Evolutionary conservation across 805 yeast species (phyloP).

Genomic region (Kazachstania martiniae): DNA sequence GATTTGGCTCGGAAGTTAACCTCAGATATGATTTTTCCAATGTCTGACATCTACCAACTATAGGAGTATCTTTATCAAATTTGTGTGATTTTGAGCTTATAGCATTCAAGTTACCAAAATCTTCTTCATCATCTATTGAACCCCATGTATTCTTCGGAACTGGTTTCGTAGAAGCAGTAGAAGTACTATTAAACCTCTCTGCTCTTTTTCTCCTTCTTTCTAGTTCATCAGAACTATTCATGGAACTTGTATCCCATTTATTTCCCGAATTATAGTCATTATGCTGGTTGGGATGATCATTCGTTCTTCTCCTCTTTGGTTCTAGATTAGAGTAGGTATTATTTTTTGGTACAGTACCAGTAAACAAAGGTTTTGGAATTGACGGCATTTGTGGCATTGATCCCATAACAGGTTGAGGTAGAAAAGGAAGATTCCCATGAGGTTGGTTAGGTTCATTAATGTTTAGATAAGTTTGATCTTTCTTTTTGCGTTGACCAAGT

Average conservation of each 20-base stretch:
- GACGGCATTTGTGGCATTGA: no score
- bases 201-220: constrained; percentile 28
- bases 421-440: no score
- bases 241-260: constrained; percentile 5
- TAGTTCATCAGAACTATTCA: constrained; percentile 10
- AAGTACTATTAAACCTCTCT: constrained; percentile 26
- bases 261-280: background rate
- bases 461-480: background rate
- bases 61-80: constrained; percentile 26
- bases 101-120: constrained; percentile 20
- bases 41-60: constrained; percentile 53
- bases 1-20: constrained; percentile 86
- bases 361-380: no score
- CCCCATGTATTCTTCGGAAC: constrained; percentile 4
- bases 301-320: background rate
- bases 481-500: constrained; percentile 11
- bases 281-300: background rate
- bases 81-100: constrained; percentile 23
- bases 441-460: background rate
- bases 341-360: no score
- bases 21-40: constrained; percentile 75
- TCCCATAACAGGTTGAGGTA: no score
- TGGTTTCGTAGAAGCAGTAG: background rate
- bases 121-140: constrained; percentile 12
- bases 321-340: no score